Conservation (phyloP, 2,329 filamentous ascomycete species). For the Phaeoacremonium minimum region DNA sequence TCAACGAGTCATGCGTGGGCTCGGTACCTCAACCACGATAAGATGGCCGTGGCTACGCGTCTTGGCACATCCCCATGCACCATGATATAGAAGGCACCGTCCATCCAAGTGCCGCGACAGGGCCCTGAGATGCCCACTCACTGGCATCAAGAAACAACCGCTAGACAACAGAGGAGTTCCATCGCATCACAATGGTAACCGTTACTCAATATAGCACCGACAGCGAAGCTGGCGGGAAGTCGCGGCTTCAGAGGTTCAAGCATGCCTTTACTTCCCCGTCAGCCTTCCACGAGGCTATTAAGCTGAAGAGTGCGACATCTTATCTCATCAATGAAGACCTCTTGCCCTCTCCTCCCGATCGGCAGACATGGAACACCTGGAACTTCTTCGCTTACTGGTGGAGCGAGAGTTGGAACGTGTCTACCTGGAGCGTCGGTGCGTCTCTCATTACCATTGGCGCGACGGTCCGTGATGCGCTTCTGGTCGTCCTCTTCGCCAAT, state of each 20-base stretch:
- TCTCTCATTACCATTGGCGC: background rate
- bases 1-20: background rate
- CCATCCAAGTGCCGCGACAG: background rate
- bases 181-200: background rate
- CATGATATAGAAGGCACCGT: background rate
- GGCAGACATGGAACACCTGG: background rate
- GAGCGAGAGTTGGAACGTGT: background rate
- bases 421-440: background rate
- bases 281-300: background rate
- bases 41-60: no score
- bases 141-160: background rate
- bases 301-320: background rate
- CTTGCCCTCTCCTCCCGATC: background rate
- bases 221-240: background rate
- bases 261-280: background rate
- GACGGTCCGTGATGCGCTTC: background rate
- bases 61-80: no score
- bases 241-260: background rate
- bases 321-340: background rate
- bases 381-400: background rate
- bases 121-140: background rate
- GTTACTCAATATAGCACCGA: background rate
- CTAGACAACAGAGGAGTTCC: background rate
- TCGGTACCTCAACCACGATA: no score
- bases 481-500: slow-evolving; percentile 3